phyloP scores from a whole-genome alignment of 139 green algal species.

The Choricystis sp. region DNA sequence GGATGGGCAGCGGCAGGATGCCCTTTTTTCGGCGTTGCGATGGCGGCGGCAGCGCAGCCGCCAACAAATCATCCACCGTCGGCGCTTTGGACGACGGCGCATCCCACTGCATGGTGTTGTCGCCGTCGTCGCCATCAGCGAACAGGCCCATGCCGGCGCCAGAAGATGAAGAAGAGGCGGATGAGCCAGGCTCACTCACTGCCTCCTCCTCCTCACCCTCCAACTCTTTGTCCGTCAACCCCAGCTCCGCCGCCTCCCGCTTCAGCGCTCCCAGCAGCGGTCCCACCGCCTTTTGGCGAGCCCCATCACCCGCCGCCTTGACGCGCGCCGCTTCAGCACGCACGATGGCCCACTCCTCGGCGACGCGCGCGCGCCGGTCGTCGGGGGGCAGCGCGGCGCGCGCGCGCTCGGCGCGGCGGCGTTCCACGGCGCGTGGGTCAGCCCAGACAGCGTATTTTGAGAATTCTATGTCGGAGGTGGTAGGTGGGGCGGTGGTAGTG shows the following conservation, averaged over 20 bases:
- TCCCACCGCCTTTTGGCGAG: constrained; percentile 49
- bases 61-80: constrained; percentile 4
- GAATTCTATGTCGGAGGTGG: constrained; percentile 33
- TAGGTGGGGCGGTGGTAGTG: background rate
- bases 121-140: constrained; percentile 9
- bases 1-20: background rate
- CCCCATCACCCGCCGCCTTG: constrained; percentile 51
- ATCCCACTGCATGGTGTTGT: background rate
- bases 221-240: constrained; percentile 15
- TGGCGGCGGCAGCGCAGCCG: background rate
- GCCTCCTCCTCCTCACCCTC: background rate
- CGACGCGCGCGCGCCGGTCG: constrained; percentile 15
- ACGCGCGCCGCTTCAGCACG: constrained; percentile 20
- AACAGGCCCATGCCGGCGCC: constrained; percentile 20
- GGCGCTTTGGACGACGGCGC: background rate
- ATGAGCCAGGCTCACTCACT: background rate
- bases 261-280: constrained; percentile 57
- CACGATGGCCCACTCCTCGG: constrained; percentile 15
- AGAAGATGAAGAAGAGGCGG: background rate
- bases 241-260: constrained; percentile 31
- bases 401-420: constrained; percentile 17
- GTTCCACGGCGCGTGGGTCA: constrained; percentile 49
- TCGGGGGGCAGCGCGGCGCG: constrained; percentile 15
- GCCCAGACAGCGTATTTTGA: constrained; percentile 78
- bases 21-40: background rate